phyloP scores from a whole-genome alignment of 2,329 filamentous ascomycete species.

The Corniculantispora saksenae region DNA sequence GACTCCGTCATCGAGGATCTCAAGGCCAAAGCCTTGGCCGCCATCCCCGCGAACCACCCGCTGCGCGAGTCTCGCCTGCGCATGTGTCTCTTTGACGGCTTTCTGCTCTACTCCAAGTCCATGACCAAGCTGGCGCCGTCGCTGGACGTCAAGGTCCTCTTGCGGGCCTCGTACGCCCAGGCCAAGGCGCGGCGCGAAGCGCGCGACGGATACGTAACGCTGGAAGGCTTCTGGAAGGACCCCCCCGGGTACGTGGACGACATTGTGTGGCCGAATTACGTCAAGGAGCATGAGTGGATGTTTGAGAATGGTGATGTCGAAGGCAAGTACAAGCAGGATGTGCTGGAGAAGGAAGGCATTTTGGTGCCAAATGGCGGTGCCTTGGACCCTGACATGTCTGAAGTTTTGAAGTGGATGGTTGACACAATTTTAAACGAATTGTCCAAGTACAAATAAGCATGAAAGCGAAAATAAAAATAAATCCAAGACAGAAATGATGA shows the following conservation, averaged over 20 bases:
- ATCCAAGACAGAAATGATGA: too few relatives aligned
- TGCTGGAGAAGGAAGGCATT: conserved; percentile 47
- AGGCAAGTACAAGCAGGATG: conserved; percentile 49
- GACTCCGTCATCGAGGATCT: conserved; percentile 47
- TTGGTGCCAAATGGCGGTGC: conserved; percentile 48
- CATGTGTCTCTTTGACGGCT: conserved; percentile 82
- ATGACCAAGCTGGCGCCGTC: conserved; percentile 57
- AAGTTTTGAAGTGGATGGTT: conserved; percentile 69
- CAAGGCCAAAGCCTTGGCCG: conserved; percentile 48
- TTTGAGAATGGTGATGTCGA: conserved; percentile 71
- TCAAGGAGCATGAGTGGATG: conserved; percentile 76
- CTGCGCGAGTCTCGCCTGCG: conserved; percentile 36
- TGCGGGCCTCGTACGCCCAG: conserved; percentile 66
- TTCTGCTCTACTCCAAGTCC: conserved; percentile 71
- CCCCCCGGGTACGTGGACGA: conserved; percentile 92
- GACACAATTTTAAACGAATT: conserved; percentile 56
- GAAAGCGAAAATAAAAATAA: not conserved
- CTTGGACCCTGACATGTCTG: conserved; percentile 59
- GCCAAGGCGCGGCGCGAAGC: conserved; percentile 68
- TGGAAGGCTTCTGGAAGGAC: conserved; percentile 92
- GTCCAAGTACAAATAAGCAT: conserved; percentile 29
- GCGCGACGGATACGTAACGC: conserved; percentile 74
- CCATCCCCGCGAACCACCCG: conserved; percentile 46
- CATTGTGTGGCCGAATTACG: conserved; percentile 96
- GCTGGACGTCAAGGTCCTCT: conserved; percentile 77